A percentile compares a stretch with the other conserved stretches of the same genome.
phyloP scores from a whole-genome alignment of 169 alveolate genomes.

The Theileria equi region DNA sequence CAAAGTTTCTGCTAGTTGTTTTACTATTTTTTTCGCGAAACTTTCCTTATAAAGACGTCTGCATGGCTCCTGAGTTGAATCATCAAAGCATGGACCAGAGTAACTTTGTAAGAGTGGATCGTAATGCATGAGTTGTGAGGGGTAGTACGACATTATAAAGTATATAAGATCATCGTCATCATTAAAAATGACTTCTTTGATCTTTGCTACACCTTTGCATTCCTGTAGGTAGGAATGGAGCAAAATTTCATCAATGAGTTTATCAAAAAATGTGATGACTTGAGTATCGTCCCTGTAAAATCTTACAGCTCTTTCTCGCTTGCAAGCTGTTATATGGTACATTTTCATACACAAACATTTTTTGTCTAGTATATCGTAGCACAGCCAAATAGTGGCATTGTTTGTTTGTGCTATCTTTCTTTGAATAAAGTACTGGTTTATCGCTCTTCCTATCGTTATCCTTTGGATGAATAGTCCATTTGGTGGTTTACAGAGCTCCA shows the following conservation, averaged over 20 bases:
- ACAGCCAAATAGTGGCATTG: conserved; percentile 32
- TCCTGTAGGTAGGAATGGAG: conserved; percentile 33
- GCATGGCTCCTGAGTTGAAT: not conserved
- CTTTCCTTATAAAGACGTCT: conserved; percentile 37
- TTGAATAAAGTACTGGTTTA: conserved; percentile 58
- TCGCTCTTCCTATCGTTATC: conserved; percentile 39
- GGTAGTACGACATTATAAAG: conserved; percentile 50
- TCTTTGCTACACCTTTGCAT: conserved; percentile 29
- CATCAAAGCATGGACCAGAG: not conserved
- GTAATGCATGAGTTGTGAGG: conserved; percentile 35
- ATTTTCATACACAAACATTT: conserved; percentile 39
- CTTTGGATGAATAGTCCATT: not conserved
- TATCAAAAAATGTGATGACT: conserved; percentile 49
- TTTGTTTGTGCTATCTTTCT: conserved; percentile 22
- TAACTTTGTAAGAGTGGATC: conserved; percentile 5
- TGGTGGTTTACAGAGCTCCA: no score
- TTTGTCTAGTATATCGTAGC: conserved; percentile 32
- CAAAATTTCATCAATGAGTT: conserved; percentile 53
- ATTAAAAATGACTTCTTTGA: conserved; percentile 27
- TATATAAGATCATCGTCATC: conserved; percentile 20
- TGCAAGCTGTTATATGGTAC: conserved; percentile 35
- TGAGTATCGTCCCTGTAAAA: conserved; percentile 34
- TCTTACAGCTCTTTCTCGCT: conserved; percentile 35
- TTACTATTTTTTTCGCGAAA: conserved; percentile 28
- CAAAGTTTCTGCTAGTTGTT: conserved; percentile 19